phyloP scores from a whole-genome alignment of 495 filamentous ascomycete genomes.

The Penicillium samsonianum region DNA sequence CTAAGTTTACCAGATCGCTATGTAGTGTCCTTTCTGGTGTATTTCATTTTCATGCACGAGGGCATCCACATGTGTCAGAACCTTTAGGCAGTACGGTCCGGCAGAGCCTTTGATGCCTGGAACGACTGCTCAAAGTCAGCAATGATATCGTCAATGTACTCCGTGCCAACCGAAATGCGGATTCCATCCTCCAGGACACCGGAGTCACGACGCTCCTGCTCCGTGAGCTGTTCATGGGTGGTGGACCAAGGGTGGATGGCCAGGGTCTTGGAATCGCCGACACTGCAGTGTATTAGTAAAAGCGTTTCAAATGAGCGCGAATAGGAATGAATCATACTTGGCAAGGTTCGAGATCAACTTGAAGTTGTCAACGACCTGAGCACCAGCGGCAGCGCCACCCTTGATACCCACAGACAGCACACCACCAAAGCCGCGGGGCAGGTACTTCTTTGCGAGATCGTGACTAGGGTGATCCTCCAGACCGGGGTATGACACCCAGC shows the following conservation, averaged over 20 bases:
- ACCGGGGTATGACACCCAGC: conserved; percentile 94
- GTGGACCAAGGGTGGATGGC: conserved; percentile 97
- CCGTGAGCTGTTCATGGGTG: conserved; percentile 90
- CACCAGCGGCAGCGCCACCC: conserved; percentile 78
- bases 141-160: conserved; percentile 98
- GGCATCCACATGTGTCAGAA: background rate
- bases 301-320: background rate
- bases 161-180: conserved; percentile 93
- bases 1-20: background rate
- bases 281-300: conserved; percentile 40
- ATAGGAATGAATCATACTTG: conserved; percentile 53
- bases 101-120: conserved; percentile 48
- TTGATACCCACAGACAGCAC: conserved; percentile 93
- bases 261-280: conserved; percentile 77
- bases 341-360: conserved; percentile 93
- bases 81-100: conserved; percentile 20
- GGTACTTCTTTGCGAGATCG: conserved; percentile 82
- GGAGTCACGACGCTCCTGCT: conserved; percentile 76
- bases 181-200: conserved; percentile 93
- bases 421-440: conserved; percentile 85
- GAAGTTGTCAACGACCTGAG: conserved; percentile 88
- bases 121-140: conserved; percentile 95
- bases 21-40: background rate
- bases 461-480: conserved; percentile 81
- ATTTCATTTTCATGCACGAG: background rate